Evolutionary conservation across 306 rosid genomes (phyloP), one percentile per base, ranked within the genome.

Genomic region (Amphicarpaea edgeworthii): DNA sequence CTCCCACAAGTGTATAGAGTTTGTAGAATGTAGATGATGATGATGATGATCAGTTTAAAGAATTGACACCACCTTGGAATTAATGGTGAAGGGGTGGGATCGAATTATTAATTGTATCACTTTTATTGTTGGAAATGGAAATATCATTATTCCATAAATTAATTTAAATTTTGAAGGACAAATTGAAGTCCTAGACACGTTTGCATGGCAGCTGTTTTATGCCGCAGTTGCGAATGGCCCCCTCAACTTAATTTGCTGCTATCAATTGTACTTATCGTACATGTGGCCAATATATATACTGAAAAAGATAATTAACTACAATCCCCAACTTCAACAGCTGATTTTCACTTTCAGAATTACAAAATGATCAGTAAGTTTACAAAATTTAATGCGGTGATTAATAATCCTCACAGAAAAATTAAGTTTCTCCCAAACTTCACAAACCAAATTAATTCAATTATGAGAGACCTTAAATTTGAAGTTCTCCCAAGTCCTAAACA

Each of bases 151-250:
- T 71, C 49, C 53, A 68, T 51, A 24, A 21, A 59, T 64, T 21
- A 43, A 73, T 43, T 42, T 58, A 8, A 37, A 64, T 9, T 17
- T 47, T 68, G 26, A 17, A 64, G 67, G 68, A 74, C 15, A 41
- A 74, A 55, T 43, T 62, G 38, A 12, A 23, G 12, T 78, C 51
- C 50, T 20, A 16, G 62, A 23, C 83, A 81, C 75, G 85, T 73
- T 69, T 81, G 85, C 85, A 85, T 85, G 73, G 66, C 75, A 72
- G 67, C 72, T 81, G 80, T 74, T 81, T 84, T 57, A 43, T 41
- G 72, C 66, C 47, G 63, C 79, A 34, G 54, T 68, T 65, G 51
- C 23, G 24, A 81, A 70, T 70, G 77, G 40, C 51, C 12, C 12
- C 59, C 67, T 69, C 82, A 72, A 80, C 70, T 59, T n/a, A n/a